Base-by-base conservation (phyloP, 2,329 filamentous ascomycete genomes). In the Emergomyces africanus region DNA sequence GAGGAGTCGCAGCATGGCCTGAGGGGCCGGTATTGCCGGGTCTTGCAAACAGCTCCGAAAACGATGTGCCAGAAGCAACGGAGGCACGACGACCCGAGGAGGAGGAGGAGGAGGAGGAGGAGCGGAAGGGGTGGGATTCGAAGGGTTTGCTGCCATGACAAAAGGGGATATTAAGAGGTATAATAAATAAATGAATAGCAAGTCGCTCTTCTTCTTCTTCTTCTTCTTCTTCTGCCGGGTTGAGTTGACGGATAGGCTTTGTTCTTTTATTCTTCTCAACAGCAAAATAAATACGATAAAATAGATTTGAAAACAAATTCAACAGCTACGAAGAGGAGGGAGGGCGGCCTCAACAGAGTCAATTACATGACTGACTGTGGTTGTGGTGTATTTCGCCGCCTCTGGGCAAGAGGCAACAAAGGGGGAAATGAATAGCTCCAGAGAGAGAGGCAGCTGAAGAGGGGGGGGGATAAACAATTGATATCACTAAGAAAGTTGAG, bases 61-160 rank as follows among this genome's bases (percentile, higher is more conserved):
- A 70, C 42, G 67, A 71, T 57, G 73, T 68, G 28, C 72, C 69
- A 28, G 74, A 67, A 33, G 74, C 74, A 61, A 79, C 68, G 54
- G 78, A 80, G 51, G 75, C 71, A 58, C 78, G 77, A 61, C 78
- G 77, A 41, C 68, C 71, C 59, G 73, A n/a, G n/a, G n/a, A n/a
- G n/a, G n/a, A n/a, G n/a, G 72, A 54, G 69, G 63, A 33, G 68
- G 65, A 12, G 68, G 63, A 25, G 72, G 64, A 44, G 68, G 67
- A 33, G 75, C 69, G 55, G 72, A 70, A 53, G 77, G 74, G 50
- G 70, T 71, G 54, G 72, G 70, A 55, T 71, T 71, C 6, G 69
- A 68, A 57, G 70, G 72, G 65, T 73, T 71, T 68, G 72, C 70
- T 48, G 76, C 73, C 77, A 79, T 80, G 61, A 59, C 37, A 56